phyloP scores from a whole-genome alignment of 345 rosid species.

The Eucalyptus cloeziana region DNA sequence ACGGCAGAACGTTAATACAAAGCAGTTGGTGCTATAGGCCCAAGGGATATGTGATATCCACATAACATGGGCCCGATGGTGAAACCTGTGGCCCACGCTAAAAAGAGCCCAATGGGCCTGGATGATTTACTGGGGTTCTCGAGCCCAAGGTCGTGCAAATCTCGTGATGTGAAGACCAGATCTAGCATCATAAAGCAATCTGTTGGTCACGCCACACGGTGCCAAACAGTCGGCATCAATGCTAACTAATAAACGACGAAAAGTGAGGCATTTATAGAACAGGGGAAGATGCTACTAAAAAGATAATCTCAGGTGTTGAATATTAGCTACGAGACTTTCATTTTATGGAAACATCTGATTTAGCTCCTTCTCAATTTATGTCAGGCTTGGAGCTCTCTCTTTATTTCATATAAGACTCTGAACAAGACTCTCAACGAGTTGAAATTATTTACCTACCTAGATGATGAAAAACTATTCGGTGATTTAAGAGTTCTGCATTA shows the following conservation, averaged over 20 bases:
- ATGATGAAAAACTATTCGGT: background rate
- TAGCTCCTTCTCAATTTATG: background rate
- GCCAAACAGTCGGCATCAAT: background rate
- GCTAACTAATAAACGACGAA: background rate
- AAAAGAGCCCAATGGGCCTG: background rate
- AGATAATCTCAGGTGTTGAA: background rate
- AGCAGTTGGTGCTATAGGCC: background rate
- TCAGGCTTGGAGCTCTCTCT: background rate
- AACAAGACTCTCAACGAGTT: background rate
- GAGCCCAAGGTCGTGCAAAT: background rate
- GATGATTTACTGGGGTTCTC: background rate
- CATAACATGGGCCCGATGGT: background rate
- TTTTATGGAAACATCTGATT: background rate
- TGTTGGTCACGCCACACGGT: background rate
- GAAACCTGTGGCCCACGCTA: background rate
- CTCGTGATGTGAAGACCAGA: background rate
- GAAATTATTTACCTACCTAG: background rate
- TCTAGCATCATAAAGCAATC: background rate
- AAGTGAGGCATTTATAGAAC: background rate
- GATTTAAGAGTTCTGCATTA: background rate
- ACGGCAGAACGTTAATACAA: background rate
- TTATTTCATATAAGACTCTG: background rate
- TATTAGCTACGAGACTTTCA: background rate
- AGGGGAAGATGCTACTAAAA: background rate
- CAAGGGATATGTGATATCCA: background rate